A percentile compares a stretch with the other conserved stretches of the same genome.
Evolutionary conservation across 164 flowering plant species (phyloP).

Genomic region (Dillenia turbinata): DNA sequence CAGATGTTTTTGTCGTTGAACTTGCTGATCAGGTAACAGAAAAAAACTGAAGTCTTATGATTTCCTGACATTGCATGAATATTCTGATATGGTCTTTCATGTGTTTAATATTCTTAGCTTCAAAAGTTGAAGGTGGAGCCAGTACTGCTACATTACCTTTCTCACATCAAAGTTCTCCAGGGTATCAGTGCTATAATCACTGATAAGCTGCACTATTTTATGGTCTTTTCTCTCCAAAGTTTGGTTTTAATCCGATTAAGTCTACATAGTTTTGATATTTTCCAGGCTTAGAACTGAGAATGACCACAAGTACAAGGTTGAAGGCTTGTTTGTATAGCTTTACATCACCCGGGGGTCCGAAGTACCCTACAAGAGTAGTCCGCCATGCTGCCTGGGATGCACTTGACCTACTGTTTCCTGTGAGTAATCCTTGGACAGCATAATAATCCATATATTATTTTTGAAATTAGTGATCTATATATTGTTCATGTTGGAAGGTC

Average conservation of each 20-base stretch:
- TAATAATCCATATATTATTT: too few relatives aligned
- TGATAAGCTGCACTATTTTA: not conserved
- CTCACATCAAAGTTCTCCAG: slow-evolving; percentile 65
- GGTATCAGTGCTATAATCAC: slow-evolving; percentile 34
- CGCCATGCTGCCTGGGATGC: slow-evolving; percentile 99
- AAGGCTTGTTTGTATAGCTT: slow-evolving; percentile 97
- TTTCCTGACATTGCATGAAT: too few relatives aligned
- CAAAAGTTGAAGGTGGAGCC: slow-evolving; percentile 97
- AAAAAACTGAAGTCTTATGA: not conserved
- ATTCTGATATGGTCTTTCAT: not conserved
- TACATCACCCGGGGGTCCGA: slow-evolving; percentile 98
- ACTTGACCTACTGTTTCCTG: slow-evolving; percentile 86
- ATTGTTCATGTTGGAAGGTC: too few relatives aligned
- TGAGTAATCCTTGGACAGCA: slow-evolving; percentile 30
- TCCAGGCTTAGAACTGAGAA: slow-evolving; percentile 84
- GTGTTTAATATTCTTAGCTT: slow-evolving; percentile 47
- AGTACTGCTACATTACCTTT: slow-evolving; percentile 83
- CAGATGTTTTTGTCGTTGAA: slow-evolving; percentile 84
- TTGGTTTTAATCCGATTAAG: not conserved
- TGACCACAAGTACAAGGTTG: slow-evolving; percentile 90
- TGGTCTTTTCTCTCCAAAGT: not conserved
- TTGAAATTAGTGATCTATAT: too few relatives aligned
- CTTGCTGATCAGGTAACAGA: slow-evolving; percentile 80
- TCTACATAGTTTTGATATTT: not conserved
- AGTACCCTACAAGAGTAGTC: slow-evolving; percentile 97